Evolutionary conservation across 495 filamentous ascomycete species (phyloP).

Genomic region (Penicillium angulare): DNA sequence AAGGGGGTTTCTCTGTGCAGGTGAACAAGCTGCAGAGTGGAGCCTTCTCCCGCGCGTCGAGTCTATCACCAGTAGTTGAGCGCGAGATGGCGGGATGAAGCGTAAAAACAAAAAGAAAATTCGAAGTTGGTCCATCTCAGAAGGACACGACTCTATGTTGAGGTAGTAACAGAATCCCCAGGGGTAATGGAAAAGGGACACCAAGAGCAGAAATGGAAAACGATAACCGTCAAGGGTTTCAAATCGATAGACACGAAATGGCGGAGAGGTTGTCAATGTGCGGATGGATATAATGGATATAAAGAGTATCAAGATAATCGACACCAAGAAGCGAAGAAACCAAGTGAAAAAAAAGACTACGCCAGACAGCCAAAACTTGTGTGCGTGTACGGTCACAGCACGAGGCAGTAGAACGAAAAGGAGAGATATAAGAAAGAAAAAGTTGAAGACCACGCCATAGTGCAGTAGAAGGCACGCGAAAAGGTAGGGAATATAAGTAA

Average conservation of each 20-base stretch:
- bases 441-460: constrained; percentile 23
- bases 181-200: constrained; percentile 16
- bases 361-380: constrained; percentile 24
- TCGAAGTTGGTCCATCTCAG: constrained; percentile 24
- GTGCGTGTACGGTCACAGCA: constrained; percentile 20
- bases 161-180: constrained; percentile 17
- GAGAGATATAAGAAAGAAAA: constrained; percentile 19
- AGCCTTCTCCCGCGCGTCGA: constrained; percentile 10
- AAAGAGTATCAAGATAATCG: constrained; percentile 37
- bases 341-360: constrained; percentile 23
- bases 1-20: constrained; percentile 5
- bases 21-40: constrained; percentile 14
- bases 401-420: constrained; percentile 17
- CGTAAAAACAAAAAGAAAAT: constrained; percentile 4
- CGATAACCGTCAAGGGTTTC: constrained; percentile 9
- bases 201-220: constrained; percentile 17
- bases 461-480: constrained; percentile 16
- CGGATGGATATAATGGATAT: constrained; percentile 28
- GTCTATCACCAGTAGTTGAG: constrained; percentile 21
- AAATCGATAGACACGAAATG: constrained; percentile 23
- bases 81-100: constrained; percentile 9
- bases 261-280: constrained; percentile 12
- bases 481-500: constrained; percentile 23
- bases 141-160: constrained; percentile 19
- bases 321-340: constrained; percentile 32